These are phyloP conservation scores for Zygosaccharomyces siamensis DNA, from an alignment of 805 yeast species.

Conservation along the genomic window DNA sequence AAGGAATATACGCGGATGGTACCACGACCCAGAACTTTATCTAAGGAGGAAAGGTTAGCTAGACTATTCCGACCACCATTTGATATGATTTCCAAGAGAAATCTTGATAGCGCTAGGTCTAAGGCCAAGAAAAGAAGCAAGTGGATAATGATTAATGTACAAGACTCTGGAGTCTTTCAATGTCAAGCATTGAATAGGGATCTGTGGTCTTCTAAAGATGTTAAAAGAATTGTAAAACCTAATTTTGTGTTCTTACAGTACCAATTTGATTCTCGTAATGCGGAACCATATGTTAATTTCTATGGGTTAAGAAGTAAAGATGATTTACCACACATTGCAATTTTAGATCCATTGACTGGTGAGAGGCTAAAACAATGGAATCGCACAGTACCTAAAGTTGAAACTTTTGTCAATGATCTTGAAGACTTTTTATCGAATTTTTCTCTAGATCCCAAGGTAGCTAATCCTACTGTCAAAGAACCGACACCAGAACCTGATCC, in stretches of 20 bases:
- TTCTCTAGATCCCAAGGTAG: constrained; percentile 57
- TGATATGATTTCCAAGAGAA: constrained; percentile 67
- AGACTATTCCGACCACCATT: constrained; percentile 88
- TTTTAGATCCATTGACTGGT: constrained; percentile 92
- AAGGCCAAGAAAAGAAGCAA: constrained; percentile 57
- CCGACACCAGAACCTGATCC: constrained; percentile 56
- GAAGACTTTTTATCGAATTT: constrained; percentile 62
- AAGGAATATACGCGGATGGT: constrained; percentile 31
- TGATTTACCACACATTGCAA: constrained; percentile 79
- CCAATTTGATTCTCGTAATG: constrained; percentile 70
- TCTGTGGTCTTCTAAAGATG: constrained; percentile 70
- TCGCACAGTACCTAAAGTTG: constrained; percentile 53
- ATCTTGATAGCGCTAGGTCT: constrained; percentile 66
- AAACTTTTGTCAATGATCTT: constrained; percentile 61
- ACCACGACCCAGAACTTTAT: constrained; percentile 21
- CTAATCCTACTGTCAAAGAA: constrained; percentile 63
- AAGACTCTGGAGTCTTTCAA: constrained; percentile 75
- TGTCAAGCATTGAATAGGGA: constrained; percentile 92
- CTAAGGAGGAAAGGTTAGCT: constrained; percentile 57
- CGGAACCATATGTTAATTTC: constrained; percentile 63
- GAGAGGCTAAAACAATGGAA: constrained; percentile 79
- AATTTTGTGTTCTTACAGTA: constrained; percentile 84
- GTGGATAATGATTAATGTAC: constrained; percentile 87
- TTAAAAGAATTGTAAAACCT: constrained; percentile 59
- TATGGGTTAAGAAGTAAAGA: constrained; percentile 54